Conservation (phyloP, 2,329 filamentous ascomycete genomes). For the Truncatella angustata region DNA sequence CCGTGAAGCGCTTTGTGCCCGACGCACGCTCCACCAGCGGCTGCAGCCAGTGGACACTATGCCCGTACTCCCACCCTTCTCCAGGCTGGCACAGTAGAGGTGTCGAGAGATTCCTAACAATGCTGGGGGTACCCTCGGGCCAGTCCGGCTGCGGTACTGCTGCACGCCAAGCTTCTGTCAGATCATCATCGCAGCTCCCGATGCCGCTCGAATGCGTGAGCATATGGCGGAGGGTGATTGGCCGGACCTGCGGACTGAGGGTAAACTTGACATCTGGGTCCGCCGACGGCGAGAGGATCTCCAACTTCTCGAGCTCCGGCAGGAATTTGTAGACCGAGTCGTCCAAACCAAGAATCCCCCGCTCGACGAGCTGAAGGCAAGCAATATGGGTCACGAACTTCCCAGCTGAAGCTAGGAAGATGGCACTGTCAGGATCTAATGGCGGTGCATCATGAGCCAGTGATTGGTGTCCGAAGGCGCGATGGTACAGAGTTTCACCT, state of each 20-base stretch:
- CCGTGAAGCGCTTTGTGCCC: conserved; percentile 16
- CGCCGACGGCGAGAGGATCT: conserved; percentile 41
- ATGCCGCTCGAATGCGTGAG: conserved; percentile 46
- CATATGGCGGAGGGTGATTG: conserved; percentile 43
- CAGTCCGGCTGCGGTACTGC: neutral
- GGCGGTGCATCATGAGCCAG: conserved; percentile 2
- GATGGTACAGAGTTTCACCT: conserved; percentile 3
- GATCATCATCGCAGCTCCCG: conserved; percentile 32
- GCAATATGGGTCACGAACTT: conserved; percentile 47
- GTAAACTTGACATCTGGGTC: conserved; percentile 19
- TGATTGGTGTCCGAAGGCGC: neutral
- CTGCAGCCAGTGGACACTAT: conserved; percentile 40
- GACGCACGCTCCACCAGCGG: conserved; percentile 28
- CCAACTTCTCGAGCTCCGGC: conserved; percentile 40
- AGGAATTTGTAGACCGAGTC: conserved; percentile 41
- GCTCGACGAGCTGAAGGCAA: conserved; percentile 45
- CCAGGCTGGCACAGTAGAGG: conserved; percentile 45
- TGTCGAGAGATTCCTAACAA: conserved; percentile 25
- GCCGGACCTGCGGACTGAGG: conserved; percentile 6
- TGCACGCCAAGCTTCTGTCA: conserved; percentile 1
- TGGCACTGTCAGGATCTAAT: conserved; percentile 2
- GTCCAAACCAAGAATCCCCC: conserved; percentile 41
- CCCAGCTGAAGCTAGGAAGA: conserved; percentile 7
- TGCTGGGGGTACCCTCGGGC: neutral
- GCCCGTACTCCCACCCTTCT: conserved; percentile 38